Evolutionary conservation across 768 basidiomycete genomes (phyloP).

Genomic region (Rhodotorula graminis): DNA sequence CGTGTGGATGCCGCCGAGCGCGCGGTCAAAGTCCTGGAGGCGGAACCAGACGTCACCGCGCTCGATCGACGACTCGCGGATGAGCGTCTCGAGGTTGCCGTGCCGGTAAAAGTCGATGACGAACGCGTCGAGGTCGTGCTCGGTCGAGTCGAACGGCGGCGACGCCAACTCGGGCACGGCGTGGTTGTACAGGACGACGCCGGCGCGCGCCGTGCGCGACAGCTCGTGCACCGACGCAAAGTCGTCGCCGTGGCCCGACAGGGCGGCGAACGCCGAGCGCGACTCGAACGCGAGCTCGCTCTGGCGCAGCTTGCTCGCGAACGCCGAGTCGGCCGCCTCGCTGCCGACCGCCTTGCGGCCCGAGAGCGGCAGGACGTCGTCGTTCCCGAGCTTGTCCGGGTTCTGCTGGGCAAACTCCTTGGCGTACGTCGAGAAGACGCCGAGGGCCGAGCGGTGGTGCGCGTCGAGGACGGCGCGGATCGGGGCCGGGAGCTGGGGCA

Average conservation of each 20-base stretch:
- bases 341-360: slow-evolving; percentile 41
- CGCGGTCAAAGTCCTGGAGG: slow-evolving; percentile 51
- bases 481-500: slow-evolving; percentile 53
- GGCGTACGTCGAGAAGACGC: slow-evolving; percentile 59
- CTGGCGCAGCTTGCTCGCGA: slow-evolving; percentile 49
- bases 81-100: slow-evolving; percentile 51
- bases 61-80: slow-evolving; percentile 47
- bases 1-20: slow-evolving; percentile 45
- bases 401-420: slow-evolving; percentile 53
- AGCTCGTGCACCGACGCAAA: slow-evolving; percentile 58
- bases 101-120: slow-evolving; percentile 66
- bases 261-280: slow-evolving; percentile 64
- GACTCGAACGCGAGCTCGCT: slow-evolving; percentile 50
- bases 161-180: slow-evolving; percentile 54
- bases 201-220: slow-evolving; percentile 53
- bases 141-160: slow-evolving; percentile 26
- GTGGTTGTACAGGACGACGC: slow-evolving; percentile 58
- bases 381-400: slow-evolving; percentile 49
- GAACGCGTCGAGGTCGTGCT: slow-evolving; percentile 58
- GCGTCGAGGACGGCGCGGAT: slow-evolving; percentile 51
- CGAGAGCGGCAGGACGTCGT: slow-evolving; percentile 56
- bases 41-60: slow-evolving; percentile 54
- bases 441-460: slow-evolving; percentile 55
- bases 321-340: slow-evolving; percentile 40
- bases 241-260: slow-evolving; percentile 61